A percentile compares a stretch with the other conserved stretches of the same genome.
phyloP scores from a whole-genome alignment of 1,139 yeast genomes.

The Geotrichum histeridarum region DNA sequence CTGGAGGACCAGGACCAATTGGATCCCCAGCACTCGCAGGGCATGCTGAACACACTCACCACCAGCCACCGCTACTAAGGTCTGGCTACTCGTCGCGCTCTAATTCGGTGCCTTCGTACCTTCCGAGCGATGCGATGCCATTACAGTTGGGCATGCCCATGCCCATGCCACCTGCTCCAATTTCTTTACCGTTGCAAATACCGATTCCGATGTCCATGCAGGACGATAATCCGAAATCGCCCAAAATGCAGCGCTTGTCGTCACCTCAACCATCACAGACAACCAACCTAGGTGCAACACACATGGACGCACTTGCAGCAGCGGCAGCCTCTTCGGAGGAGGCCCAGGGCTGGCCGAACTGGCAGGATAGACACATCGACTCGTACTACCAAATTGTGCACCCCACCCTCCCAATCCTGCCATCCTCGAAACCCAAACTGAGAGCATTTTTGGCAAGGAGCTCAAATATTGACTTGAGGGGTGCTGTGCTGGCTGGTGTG shows the following conservation, averaged over 20 bases:
- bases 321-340: not conserved
- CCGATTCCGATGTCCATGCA: not conserved
- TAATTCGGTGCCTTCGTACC: slow-evolving; percentile 11
- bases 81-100: slow-evolving; percentile 10
- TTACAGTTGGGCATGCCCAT: too few relatives aligned
- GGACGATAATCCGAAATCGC: not conserved
- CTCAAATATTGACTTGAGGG: slow-evolving; percentile 25
- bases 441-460: slow-evolving; percentile 31
- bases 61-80: not conserved
- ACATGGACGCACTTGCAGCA: not conserved
- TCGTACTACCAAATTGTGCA: slow-evolving; percentile 39
- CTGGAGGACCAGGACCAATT: too few relatives aligned
- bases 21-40: too few relatives aligned
- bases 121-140: not conserved
- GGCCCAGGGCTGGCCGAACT: slow-evolving; percentile 16
- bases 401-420: slow-evolving; percentile 40
- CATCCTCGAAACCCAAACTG: slow-evolving; percentile 34
- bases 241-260: not conserved
- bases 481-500: slow-evolving; percentile 26
- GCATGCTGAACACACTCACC: too few relatives aligned
- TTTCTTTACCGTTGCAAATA: not conserved
- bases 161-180: not conserved
- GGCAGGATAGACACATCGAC: slow-evolving; percentile 38
- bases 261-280: not conserved
- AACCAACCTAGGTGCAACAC: not conserved